Conservation (phyloP, 805 yeast genomes). For the Candida ulmi region DNA sequence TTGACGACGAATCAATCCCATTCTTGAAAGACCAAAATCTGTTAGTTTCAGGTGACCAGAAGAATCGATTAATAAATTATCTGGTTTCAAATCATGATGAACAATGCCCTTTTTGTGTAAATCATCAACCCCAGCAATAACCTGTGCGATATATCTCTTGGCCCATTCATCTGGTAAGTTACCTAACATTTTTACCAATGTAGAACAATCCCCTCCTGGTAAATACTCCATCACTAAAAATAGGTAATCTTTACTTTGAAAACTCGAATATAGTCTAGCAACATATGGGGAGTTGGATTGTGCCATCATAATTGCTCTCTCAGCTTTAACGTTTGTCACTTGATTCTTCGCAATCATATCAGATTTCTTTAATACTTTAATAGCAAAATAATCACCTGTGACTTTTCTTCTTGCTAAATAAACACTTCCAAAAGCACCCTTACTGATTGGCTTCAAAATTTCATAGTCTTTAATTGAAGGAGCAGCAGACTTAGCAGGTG, state of each 20-base stretch:
- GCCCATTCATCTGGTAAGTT: conserved; percentile 85
- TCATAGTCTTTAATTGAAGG: conserved; percentile 88
- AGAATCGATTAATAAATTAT: conserved; percentile 79
- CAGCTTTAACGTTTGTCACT: conserved; percentile 89
- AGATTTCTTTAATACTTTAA: conserved; percentile 82
- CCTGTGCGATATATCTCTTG: conserved; percentile 79
- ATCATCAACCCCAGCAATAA: conserved; percentile 84
- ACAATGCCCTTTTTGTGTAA: conserved; percentile 84
- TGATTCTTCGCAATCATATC: conserved; percentile 98
- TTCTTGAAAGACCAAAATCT: conserved; percentile 89
- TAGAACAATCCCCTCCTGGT: conserved; percentile 94
- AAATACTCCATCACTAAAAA: conserved; percentile 95
- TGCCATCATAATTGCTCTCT: conserved; percentile 96
- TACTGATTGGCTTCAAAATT: conserved; percentile 85
- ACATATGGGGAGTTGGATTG: conserved; percentile 92
- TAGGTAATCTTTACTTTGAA: conserved; percentile 81
- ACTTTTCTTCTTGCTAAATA: conserved; percentile 75
- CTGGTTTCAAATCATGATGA: conserved; percentile 95
- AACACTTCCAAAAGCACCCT: conserved; percentile 97
- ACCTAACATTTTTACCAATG: conserved; percentile 76
- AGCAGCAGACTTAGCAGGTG: conserved; percentile 43
- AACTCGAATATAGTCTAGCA: conserved; percentile 81
- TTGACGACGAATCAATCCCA: conserved; percentile 85
- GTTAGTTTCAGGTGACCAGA: conserved; percentile 88
- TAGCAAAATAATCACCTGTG: conserved; percentile 94